These are phyloP conservation scores for Aspergillus cristatus DNA, from an alignment of 495 filamentous ascomycete genomes.

Conservation along the genomic window DNA sequence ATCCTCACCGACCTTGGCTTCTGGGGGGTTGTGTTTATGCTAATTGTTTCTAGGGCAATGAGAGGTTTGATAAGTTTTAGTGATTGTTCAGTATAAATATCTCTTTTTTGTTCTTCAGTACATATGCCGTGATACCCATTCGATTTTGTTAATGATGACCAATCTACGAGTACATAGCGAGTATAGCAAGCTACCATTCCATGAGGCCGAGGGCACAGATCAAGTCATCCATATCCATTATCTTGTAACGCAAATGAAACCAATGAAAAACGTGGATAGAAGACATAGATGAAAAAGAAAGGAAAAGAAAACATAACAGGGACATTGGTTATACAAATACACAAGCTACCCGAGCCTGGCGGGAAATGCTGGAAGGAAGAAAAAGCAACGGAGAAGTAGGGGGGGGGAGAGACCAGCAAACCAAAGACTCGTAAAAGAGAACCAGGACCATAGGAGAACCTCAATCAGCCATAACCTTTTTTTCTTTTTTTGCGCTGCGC, in stretches of 20 bases:
- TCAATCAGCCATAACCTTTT: constrained; percentile 1
- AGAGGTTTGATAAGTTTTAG: too few species aligned
- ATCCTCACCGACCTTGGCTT: too few species aligned
- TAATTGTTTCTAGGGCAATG: neutral
- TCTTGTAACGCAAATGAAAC: constrained; percentile 23
- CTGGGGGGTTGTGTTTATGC: neutral
- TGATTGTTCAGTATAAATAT: too few species aligned
- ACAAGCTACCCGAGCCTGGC: constrained; percentile 29
- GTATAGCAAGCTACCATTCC: too few species aligned
- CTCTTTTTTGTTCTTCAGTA: too few species aligned
- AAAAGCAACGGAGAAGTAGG: constrained; percentile 8
- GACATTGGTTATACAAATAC: constrained; percentile 33
- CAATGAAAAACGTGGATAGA: constrained; percentile 16
- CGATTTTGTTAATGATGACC: too few species aligned
- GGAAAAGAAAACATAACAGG: constrained; percentile 18
- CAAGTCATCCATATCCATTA: constrained; percentile 23
- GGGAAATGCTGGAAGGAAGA: constrained; percentile 9
- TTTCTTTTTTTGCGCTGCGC: constrained; percentile 6
- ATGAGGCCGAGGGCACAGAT: too few species aligned
- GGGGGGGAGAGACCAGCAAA: constrained; percentile 9
- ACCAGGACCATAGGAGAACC: neutral
- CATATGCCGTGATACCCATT: too few species aligned
- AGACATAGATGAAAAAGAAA: constrained; percentile 13
- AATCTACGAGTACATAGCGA: too few species aligned
- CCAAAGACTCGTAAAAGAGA: constrained; percentile 10